These are phyloP conservation scores for Coemansia sp. DNA, from an alignment of 192 early-diverging fungal species.

Conservation along the genomic window DNA sequence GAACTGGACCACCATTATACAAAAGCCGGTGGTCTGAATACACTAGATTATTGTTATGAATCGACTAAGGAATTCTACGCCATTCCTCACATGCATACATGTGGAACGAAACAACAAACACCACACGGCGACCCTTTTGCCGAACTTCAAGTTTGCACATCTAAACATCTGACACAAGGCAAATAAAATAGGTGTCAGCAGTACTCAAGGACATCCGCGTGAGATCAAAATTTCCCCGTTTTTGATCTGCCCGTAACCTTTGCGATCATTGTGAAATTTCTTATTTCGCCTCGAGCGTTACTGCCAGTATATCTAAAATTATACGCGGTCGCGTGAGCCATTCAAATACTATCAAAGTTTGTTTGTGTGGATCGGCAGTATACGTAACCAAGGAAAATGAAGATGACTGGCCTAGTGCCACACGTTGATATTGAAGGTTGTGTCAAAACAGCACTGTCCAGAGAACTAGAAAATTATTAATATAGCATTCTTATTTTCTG, in stretches of 20 bases:
- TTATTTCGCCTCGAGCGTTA: background rate
- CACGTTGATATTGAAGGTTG: background rate
- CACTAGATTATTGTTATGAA: background rate
- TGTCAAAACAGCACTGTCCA: too few relatives aligned
- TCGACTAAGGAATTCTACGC: background rate
- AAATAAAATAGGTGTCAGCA: too few relatives aligned
- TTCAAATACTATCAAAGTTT: background rate
- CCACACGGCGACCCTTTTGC: too few relatives aligned
- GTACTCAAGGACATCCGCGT: background rate
- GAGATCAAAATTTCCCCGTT: too few relatives aligned
- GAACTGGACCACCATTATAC: slow-evolving; percentile 49
- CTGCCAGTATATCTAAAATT: background rate
- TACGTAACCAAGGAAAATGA: too few relatives aligned
- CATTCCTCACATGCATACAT: too few relatives aligned
- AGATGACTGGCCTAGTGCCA: background rate
- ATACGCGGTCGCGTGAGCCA: background rate
- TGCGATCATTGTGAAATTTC: background rate
- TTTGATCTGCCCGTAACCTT: background rate
- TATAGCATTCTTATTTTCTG: background rate
- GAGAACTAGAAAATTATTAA: background rate
- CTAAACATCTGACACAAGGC: too few relatives aligned
- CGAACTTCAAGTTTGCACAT: too few relatives aligned
- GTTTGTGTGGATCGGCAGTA: too few relatives aligned
- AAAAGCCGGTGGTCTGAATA: slow-evolving; percentile 10
- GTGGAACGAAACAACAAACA: too few relatives aligned